These are phyloP conservation scores for Aspergillus indologenus DNA, from an alignment of 495 filamentous ascomycete genomes.

Conservation along the genomic window DNA sequence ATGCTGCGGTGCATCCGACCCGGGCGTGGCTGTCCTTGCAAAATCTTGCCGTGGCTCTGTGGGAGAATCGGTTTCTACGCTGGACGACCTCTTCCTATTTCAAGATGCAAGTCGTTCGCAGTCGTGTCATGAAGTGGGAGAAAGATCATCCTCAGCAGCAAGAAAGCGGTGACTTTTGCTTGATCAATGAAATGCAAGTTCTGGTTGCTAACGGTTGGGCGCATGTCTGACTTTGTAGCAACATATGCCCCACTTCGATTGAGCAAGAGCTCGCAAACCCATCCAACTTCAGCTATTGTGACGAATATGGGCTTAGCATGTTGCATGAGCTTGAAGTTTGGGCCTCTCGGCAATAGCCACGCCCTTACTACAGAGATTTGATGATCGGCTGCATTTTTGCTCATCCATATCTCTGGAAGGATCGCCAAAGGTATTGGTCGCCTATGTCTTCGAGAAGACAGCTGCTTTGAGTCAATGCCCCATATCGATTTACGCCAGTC, in stretches of 20 bases:
- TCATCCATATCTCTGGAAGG: no score
- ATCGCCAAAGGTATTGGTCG: no score
- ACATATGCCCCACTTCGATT: no score
- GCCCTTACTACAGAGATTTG: no score
- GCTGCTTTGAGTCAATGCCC: no score
- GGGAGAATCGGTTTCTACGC: slow-evolving; percentile 58
- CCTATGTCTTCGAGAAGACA: no score
- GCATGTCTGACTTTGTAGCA: slow-evolving; percentile 46
- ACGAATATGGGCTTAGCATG: no score
- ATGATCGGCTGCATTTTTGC: no score
- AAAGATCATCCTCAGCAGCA: slow-evolving; percentile 26
- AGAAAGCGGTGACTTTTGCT: slow-evolving; percentile 61
- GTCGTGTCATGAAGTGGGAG: neutral
- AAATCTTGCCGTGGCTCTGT: slow-evolving; percentile 43
- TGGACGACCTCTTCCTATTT: slow-evolving; percentile 32
- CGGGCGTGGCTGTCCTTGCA: slow-evolving; percentile 38
- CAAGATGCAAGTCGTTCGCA: slow-evolving; percentile 6
- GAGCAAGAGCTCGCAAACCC: neutral
- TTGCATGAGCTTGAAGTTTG: no score
- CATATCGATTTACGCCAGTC: no score
- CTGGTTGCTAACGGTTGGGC: slow-evolving; percentile 71
- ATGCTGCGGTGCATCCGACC: slow-evolving; percentile 48
- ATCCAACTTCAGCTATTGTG: no score
- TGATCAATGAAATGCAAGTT: slow-evolving; percentile 85
- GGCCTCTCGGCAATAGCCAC: no score